A percentile compares a stretch with the other conserved stretches of the same genome.
Evolutionary conservation across 371 early-diverging fungal genomes (phyloP).

Genomic region (Dipsacomyces acuminosporus): DNA sequence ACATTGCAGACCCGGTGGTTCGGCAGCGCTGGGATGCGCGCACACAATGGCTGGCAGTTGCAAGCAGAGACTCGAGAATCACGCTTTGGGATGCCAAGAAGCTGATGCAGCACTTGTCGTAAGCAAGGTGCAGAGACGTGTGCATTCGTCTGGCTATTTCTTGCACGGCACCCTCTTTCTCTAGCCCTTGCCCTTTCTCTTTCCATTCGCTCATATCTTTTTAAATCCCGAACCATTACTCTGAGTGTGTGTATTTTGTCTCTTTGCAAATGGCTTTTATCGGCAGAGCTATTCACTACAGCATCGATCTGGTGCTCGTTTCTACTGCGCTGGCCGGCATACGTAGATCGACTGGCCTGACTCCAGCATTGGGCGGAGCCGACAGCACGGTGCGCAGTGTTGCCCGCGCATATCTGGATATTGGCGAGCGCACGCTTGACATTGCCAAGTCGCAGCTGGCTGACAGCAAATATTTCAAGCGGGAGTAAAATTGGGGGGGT

Average conservation of each 20-base stretch:
- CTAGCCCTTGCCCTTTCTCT: background rate
- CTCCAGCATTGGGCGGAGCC: slow-evolving; percentile 22
- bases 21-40: slow-evolving; percentile 34
- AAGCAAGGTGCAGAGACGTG: no score
- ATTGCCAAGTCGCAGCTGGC: slow-evolving; percentile 55
- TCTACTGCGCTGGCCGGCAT: slow-evolving; percentile 74
- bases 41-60: slow-evolving; percentile 38
- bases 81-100: slow-evolving; percentile 6
- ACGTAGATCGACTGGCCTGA: slow-evolving; percentile 62
- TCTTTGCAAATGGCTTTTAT: slow-evolving; percentile 23
- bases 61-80: slow-evolving; percentile 35
- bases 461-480: slow-evolving; percentile 59
- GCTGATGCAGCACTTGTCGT: no score
- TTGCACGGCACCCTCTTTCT: background rate
- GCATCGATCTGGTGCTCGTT: slow-evolving; percentile 67
- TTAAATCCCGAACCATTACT: no score
- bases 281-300: slow-evolving; percentile 58
- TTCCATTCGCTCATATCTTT: no score
- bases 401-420: slow-evolving; percentile 56
- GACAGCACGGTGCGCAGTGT: slow-evolving; percentile 53
- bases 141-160: no score
- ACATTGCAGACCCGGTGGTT: slow-evolving; percentile 13
- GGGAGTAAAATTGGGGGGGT: no score
- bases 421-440: slow-evolving; percentile 67
- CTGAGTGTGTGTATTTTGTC: no score